phyloP scores from a whole-genome alignment of 2,329 filamentous ascomycete genomes.

The Herpotrichia juniperi region DNA sequence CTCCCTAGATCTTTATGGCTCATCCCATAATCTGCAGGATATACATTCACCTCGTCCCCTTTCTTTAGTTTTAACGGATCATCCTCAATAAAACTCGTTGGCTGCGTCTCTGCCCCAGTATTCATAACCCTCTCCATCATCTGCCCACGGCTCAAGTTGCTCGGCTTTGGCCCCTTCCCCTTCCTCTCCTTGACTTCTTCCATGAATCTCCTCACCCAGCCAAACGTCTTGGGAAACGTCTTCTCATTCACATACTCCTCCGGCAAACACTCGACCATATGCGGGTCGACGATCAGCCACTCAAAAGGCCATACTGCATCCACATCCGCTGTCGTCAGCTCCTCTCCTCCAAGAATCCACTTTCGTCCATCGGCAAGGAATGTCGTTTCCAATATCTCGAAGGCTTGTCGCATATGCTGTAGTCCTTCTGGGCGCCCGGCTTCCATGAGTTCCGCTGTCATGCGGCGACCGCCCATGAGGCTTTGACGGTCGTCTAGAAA shows the following conservation, averaged over 20 bases:
- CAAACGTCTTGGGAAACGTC: constrained; percentile 65
- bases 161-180: constrained; percentile 49
- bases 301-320: constrained; percentile 72
- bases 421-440: constrained; percentile 62
- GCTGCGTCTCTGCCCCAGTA: constrained; percentile 50
- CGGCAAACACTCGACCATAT: constrained; percentile 60
- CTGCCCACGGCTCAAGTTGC: constrained; percentile 28
- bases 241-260: constrained; percentile 57
- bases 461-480: constrained; percentile 50
- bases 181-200: constrained; percentile 52
- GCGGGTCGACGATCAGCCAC: constrained; percentile 60
- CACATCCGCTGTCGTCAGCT: constrained; percentile 68
- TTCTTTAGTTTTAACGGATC: constrained; percentile 61
- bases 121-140: constrained; percentile 53
- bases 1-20: constrained; percentile 33
- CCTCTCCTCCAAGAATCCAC: constrained; percentile 64
- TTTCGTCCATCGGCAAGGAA: constrained; percentile 69
- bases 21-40: constrained; percentile 39
- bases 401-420: constrained; percentile 59
- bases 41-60: constrained; percentile 59
- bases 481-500: constrained; percentile 65
- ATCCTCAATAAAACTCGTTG: constrained; percentile 53
- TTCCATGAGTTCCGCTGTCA: constrained; percentile 47
- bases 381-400: constrained; percentile 66
- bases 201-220: constrained; percentile 70